These are phyloP conservation scores for Wallemia mellicola DNA, from an alignment of 1,284 basidiomycete genomes.

Conservation along the genomic window DNA sequence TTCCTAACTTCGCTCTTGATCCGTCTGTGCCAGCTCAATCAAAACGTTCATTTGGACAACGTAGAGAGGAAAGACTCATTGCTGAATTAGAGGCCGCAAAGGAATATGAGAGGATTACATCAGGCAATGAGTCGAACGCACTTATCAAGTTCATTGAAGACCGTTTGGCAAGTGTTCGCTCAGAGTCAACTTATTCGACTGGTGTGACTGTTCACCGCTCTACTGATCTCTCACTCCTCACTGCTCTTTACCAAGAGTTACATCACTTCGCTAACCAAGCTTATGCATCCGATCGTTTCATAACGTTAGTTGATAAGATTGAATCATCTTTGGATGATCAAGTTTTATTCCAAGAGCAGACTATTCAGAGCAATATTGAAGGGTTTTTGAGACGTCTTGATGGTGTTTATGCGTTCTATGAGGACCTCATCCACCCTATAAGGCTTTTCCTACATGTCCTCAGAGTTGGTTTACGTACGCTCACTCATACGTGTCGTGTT, in stretches of 20 bases:
- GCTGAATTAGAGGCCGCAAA: conserved; percentile 29
- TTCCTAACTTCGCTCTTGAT: conserved; percentile 66
- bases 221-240: conserved; percentile 28
- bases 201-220: conserved; percentile 9
- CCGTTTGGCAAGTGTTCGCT: conserved; percentile 13
- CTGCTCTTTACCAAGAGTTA: conserved; percentile 55
- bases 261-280: conserved; percentile 26
- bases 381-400: conserved; percentile 20
- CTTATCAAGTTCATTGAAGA: conserved; percentile 14
- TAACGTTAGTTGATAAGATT: conserved; percentile 11
- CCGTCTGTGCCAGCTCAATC: conserved; percentile 40
- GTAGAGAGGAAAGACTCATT: conserved; percentile 21
- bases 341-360: conserved; percentile 8
- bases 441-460: conserved; percentile 31
- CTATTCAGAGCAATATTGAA: conserved; percentile 14
- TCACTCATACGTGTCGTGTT: conserved; percentile 9
- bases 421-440: conserved; percentile 38
- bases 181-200: conserved; percentile 8
- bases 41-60: conserved; percentile 22
- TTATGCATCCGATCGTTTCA: conserved; percentile 9
- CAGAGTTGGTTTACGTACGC: conserved; percentile 41
- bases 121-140: conserved; percentile 30
- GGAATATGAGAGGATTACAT: conserved; percentile 27
- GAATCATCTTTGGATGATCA: conserved; percentile 1
- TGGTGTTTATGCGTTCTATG: conserved; percentile 20